Conservation (phyloP, 2,329 filamentous ascomycete genomes). For the Neopestalotiopsis sp. region DNA sequence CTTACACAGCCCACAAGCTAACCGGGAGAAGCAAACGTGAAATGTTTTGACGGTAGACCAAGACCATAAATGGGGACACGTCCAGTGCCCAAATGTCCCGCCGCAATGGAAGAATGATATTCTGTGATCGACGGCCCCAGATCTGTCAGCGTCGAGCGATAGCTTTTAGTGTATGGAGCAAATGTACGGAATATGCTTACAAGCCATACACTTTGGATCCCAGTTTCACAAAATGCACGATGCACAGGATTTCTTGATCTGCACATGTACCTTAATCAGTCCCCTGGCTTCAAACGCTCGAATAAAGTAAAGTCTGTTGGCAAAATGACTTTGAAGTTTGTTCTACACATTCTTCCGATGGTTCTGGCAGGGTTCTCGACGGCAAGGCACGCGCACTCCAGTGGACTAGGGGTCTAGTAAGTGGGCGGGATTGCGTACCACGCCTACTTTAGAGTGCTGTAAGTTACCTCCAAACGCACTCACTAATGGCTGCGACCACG, state of each 20-base stretch:
- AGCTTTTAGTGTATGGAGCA: not conserved
- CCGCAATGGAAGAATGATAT: not conserved
- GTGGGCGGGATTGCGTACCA: conserved; percentile 1
- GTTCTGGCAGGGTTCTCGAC: not conserved
- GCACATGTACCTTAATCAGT: too few species aligned
- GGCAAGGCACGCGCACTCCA: not conserved
- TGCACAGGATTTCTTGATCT: too few species aligned
- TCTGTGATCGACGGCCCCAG: not conserved
- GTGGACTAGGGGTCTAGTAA: not conserved
- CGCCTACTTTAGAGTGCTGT: not conserved
- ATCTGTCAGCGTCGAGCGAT: not conserved
- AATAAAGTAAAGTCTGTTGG: too few species aligned
- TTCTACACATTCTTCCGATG: not conserved
- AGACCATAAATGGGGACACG: not conserved
- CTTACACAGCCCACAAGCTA: not conserved
- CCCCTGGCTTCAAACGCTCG: too few species aligned
- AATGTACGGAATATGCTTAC: not conserved
- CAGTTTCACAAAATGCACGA: not conserved
- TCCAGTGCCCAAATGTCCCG: not conserved
- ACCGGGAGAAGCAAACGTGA: not conserved
- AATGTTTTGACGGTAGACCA: not conserved
- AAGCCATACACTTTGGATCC: not conserved
- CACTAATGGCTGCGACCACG: not conserved
- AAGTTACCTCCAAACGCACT: not conserved
- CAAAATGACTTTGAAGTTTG: not conserved